Percentiles rank a stretch among this genome's conserved stretches.
These are phyloP conservation scores for Schizosaccharomyces japonicus DNA, from an alignment of 805 yeast species.

Conservation along the genomic window DNA sequence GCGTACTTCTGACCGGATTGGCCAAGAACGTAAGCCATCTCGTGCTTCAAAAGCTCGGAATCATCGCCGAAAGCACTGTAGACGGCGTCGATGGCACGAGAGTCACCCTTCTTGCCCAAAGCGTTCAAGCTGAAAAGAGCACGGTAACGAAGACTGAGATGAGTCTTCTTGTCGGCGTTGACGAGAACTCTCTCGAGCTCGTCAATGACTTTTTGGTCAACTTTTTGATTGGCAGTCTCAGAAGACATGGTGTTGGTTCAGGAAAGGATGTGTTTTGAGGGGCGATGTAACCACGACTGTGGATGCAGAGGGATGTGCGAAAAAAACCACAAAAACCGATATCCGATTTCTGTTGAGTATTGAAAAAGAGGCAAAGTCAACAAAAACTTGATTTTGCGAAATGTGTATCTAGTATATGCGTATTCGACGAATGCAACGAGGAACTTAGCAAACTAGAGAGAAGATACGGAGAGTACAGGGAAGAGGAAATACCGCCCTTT, in stretches of 20 bases:
- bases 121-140: conserved; percentile 80
- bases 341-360: conserved; percentile 43
- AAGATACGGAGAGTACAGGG: too few species aligned
- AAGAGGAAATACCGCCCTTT: too few species aligned
- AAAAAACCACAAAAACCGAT: conserved; percentile 24
- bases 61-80: conserved; percentile 60
- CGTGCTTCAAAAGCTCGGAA: conserved; percentile 84
- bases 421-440: too few species aligned
- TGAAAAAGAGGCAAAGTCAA: neutral
- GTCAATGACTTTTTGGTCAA: neutral
- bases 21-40: conserved; percentile 90
- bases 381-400: neutral
- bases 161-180: neutral
- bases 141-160: conserved; percentile 70
- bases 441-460: too few species aligned
- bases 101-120: conserved; percentile 48
- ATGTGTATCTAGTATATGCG: neutral
- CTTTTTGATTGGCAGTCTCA: neutral
- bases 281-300: neutral
- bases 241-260: neutral
- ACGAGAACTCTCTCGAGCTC: neutral
- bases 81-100: conserved; percentile 55
- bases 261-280: too few species aligned
- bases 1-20: conserved; percentile 72
- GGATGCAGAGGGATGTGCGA: neutral